Evolutionary conservation across 148 eudicot species (phyloP), one percentile per base, ranked within the genome.

Genomic region (Fallopia convolvulus): DNA sequence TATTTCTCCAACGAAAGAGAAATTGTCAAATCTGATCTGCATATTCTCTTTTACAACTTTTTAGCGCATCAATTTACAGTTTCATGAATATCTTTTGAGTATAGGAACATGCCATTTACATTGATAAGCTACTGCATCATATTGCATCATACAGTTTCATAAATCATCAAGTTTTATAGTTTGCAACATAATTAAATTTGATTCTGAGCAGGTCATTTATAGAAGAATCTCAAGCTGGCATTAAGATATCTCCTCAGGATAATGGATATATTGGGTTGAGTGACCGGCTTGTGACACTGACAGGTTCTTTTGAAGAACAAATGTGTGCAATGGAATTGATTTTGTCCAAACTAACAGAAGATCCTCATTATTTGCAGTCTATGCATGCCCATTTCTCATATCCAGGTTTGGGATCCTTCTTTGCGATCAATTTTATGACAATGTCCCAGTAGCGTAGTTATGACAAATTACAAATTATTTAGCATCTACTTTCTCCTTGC

Each of bases 181-280:
- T 58, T 3, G 8, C 32, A 58, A 21, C 33, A 58, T 58, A 65
- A 30, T 65, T 65, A 32, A 65, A 30, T 65, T 65, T 65, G 41
- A 65, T 32, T 40, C 12, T 72, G 48, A n/a, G 70, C 91, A 93
- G 98, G 87, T 86, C 92, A 72, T 87, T 93, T 80, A 93, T 93
- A 78, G 98, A 91, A 85, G 92, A 87, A 11, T 93, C 98, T 81
- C 83, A 79, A 79, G 98, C 98, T 80, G 87, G 88, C 74, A 93
- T 93, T 80, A 93, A 93, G 85, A 90, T 93, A 84, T 91, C 98
- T 33, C 92, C 98, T 12, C 97, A 88, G 79, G 97, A 93, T 83
- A 86, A 84, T 63, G 87, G 77, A 71, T 90, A 83, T 75, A 82
- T 89, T 84, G 97, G 98, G 65, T 71, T 91, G 85, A 87, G 83